Percentiles rank a stretch among this genome's conserved stretches.
Evolutionary conservation across 2,329 filamentous ascomycete genomes (phyloP).

Genomic region (Ophiostoma triangulosporum): DNA sequence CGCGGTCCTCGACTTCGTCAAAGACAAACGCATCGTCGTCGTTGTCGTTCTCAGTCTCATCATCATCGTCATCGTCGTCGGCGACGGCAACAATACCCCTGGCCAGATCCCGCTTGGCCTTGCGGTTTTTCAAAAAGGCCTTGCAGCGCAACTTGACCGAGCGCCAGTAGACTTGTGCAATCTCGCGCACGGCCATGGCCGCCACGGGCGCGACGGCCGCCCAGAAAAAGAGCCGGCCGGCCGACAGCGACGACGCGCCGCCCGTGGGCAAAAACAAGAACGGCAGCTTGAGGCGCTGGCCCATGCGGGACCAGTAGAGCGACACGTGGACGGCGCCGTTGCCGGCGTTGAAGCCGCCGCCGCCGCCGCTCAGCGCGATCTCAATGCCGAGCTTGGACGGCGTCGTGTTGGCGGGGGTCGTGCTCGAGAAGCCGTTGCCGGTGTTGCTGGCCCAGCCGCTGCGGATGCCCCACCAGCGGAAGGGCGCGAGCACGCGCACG

Average conservation of each 20-base stretch:
- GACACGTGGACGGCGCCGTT: slow-evolving; percentile 29
- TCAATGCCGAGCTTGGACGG: slow-evolving; percentile 32
- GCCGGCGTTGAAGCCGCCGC: slow-evolving; percentile 5
- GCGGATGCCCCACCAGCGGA: slow-evolving; percentile 21
- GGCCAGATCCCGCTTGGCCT: background rate
- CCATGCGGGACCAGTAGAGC: slow-evolving; percentile 33
- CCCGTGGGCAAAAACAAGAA: slow-evolving; percentile 24
- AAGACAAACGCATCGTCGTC: background rate
- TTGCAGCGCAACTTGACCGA: background rate
- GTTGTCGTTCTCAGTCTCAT: slow-evolving; percentile 10
- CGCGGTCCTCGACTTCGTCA: slow-evolving; percentile 10
- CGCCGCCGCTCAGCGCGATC: slow-evolving; percentile 24
- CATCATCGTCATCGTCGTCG: slow-evolving; percentile 10
- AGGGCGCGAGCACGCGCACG: slow-evolving; percentile 27
- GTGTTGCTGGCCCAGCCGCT: slow-evolving; percentile 8
- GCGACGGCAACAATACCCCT: background rate
- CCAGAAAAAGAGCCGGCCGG: slow-evolving; percentile 25
- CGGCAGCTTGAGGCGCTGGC: slow-evolving; percentile 31
- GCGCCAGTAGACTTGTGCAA: background rate
- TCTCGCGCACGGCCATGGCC: slow-evolving; percentile 22
- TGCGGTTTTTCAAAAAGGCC: background rate
- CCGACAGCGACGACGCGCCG: slow-evolving; percentile 3
- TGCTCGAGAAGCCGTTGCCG: slow-evolving; percentile 6
- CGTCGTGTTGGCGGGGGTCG: slow-evolving; percentile 11
- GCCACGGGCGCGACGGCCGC: slow-evolving; percentile 26